Evolutionary conservation across 2,329 filamentous ascomycete genomes (phyloP).

Genomic region (Neobulgaria alba): DNA sequence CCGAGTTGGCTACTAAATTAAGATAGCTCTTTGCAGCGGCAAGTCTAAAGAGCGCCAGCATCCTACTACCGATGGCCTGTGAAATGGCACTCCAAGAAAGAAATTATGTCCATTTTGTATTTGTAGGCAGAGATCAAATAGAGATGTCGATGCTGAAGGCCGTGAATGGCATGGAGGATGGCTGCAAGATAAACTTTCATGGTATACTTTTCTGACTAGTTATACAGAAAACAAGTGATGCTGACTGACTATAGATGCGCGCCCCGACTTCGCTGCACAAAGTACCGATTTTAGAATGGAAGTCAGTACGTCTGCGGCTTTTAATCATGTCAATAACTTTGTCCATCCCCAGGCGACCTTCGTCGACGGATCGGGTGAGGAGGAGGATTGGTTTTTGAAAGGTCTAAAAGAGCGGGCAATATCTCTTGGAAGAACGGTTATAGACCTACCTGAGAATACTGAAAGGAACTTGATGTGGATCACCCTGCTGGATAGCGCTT

Average conservation of each 20-base stretch:
- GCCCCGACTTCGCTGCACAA: constrained; percentile 61
- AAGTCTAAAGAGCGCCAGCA: constrained; percentile 62
- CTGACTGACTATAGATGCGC: constrained; percentile 49
- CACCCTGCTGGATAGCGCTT: constrained; percentile 63
- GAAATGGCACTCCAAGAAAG: constrained; percentile 64
- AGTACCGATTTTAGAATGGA: constrained; percentile 66
- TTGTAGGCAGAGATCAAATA: constrained; percentile 68
- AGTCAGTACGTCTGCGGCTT: constrained; percentile 51
- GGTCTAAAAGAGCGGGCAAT: constrained; percentile 48
- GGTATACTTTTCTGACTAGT: constrained; percentile 28
- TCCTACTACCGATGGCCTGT: constrained; percentile 74
- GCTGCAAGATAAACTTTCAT: constrained; percentile 57
- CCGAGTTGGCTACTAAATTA: constrained; percentile 8
- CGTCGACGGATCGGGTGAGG: constrained; percentile 57
- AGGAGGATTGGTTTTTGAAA: constrained; percentile 60
- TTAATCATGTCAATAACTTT: constrained; percentile 65
- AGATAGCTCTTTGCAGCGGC: constrained; percentile 62
- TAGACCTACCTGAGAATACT: constrained; percentile 61
- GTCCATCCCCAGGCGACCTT: constrained; percentile 64
- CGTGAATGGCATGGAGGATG: constrained; percentile 68
- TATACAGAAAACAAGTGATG: neutral
- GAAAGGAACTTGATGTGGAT: constrained; percentile 66
- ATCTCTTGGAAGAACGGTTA: constrained; percentile 49
- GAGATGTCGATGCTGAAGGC: constrained; percentile 58
- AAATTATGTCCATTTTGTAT: constrained; percentile 72